Evolutionary conservation across 1,284 basidiomycete species (phyloP), one percentile per base, ranked within the genome.

Genomic region (Ganoderma meredithae): DNA sequence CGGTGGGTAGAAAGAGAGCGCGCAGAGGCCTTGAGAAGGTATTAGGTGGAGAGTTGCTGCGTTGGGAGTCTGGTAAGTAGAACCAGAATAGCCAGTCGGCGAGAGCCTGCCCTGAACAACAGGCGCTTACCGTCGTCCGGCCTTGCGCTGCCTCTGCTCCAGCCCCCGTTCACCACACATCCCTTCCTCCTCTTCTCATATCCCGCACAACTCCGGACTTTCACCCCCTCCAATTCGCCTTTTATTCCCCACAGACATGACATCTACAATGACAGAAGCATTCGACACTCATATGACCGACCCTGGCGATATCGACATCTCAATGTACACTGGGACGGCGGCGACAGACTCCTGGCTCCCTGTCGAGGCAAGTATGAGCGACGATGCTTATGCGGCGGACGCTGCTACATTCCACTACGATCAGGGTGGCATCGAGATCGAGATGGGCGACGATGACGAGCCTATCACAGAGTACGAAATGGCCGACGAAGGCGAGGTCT

Each of bases 201-300:
- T 33, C 47, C 22, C 27, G 8, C 52, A 27, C 49, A 22, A 25
- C 64, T 63, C 63, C 53, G 47, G 5, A n/a, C 53, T 41, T 47
- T 13, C 17, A 17, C 4, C 59, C 36, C 52, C 15, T 36, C 25
- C 19, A 44, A 33, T 31, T 31, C 27, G 27, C 27, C 3, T 31
- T 58, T 22, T 15, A 58, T 17, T 4, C 33, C 33, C n/a, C 52
- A 49, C 65, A 3, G 80, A 79, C 75, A 80, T 81, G 68, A 73
- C 78, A 53, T 71, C 79, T 33, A 76, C 81, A 33, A 76, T 82
- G 68, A 74, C 83, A 66, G 90, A 92, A 73, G 73, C 85, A 3
- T 87, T 82, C 77, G 90, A 92, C 79, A 82, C 90, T 27, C 89
- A 84, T 74, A 92, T 93, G 90, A 79, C 86, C 65, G 90, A 92